Base-by-base conservation (phyloP, 192 early-diverging fungal species). In the Coemansia sp. region DNA sequence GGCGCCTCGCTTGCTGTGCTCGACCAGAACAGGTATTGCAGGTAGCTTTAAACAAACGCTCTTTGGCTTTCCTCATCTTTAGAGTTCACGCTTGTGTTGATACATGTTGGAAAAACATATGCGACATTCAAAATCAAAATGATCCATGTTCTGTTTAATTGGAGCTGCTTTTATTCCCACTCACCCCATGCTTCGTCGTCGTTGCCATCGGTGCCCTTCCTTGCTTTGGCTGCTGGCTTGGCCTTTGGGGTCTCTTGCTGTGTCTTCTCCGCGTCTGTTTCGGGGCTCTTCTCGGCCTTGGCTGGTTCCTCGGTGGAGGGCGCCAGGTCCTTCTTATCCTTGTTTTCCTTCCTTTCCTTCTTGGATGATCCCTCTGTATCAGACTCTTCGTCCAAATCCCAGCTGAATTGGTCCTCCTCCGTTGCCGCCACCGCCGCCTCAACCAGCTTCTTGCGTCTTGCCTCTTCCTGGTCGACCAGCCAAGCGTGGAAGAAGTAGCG, bases 1-100 rank as follows among this genome's bases (percentile, higher is more conserved):
- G 96, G 96, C 32, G 94, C 94, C 22, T 87, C 95, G 22, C 89
- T 98, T 59, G 86, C 91, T 25, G 82, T 97, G 55, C 74, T 96
- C 11, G 91, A 95, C 34, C 69, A 81, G 66, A 56, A 66, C 48
- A 33, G 38, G 25, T 81, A 81, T 49, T 81, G 79, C 74, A 69
- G 25, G 49, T 25, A 45, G 3, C 2, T 22, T 15, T 13, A 45
- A 13, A 13, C 5, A 45, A 13, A 17, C 42, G 65, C 20, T n/a
- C 23, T 0, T 15, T 53, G 6, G 19, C 19, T 29, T 29, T 53
- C 9, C 20, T 25, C 3, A 33, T 23, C 15, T 40, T 48, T 6
- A 38, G 29, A 29, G 29, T 3, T 29, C 29, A 29, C 38, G 5
- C 5, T 40, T 40, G 38, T 8, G 38, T 40, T 40, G 11, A 40